Conservation (phyloP, 345 rosid genomes). For the Melaleuca alternifolia region DNA sequence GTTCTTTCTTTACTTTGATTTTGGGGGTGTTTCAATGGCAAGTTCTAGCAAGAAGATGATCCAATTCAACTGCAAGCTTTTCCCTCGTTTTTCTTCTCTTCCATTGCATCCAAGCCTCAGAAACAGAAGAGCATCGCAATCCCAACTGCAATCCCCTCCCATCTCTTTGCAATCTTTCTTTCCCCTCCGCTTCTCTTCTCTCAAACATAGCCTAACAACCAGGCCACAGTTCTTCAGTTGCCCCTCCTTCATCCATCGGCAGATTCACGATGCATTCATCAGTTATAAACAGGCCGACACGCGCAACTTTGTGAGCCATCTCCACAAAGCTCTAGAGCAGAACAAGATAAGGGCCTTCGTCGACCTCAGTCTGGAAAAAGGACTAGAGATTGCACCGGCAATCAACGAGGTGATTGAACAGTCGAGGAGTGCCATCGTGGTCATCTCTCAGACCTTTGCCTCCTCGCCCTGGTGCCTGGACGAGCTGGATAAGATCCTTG, state of each 20-base stretch:
- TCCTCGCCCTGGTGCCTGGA: not conserved
- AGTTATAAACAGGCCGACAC: not conserved
- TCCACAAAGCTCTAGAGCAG: not conserved
- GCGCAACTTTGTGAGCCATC: not conserved
- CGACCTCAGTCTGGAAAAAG: not conserved
- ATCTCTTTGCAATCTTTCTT: not conserved
- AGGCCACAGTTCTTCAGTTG: not conserved
- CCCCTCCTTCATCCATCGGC: not conserved
- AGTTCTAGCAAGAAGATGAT: not conserved
- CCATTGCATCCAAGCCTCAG: not conserved
- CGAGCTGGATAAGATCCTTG: not conserved
- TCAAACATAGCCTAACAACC: not conserved
- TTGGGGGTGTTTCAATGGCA: not conserved
- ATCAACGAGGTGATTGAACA: not conserved
- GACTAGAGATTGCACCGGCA: not conserved
- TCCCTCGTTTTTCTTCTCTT: not conserved
- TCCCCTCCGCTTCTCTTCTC: not conserved
- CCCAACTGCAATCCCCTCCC: not conserved
- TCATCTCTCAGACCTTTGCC: not conserved
- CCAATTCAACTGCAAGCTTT: not conserved
- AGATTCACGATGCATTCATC: not conserved
- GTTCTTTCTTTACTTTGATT: too few species aligned
- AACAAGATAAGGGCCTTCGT: not conserved
- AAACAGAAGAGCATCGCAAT: not conserved
- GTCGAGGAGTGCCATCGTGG: not conserved